These are phyloP conservation scores for Fusarium buxicola DNA, from an alignment of 2,329 filamentous ascomycete genomes.

Conservation along the genomic window DNA sequence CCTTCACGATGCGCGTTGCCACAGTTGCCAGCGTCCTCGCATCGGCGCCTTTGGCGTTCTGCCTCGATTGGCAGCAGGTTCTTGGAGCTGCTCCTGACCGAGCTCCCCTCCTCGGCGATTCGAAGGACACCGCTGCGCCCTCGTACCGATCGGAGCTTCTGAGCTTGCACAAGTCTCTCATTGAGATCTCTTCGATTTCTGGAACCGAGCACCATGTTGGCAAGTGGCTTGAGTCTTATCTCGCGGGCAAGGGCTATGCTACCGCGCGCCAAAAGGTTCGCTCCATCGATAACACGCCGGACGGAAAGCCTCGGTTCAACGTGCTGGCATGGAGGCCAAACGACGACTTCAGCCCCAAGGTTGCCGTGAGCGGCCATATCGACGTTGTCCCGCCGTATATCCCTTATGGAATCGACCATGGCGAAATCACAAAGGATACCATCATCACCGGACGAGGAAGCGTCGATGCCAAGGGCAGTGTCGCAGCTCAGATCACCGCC, in stretches of 20 bases:
- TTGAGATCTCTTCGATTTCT: slow-evolving; percentile 78
- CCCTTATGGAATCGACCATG: slow-evolving; percentile 70
- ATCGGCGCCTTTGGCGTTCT: slow-evolving; percentile 24
- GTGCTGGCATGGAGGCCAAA: slow-evolving; percentile 74
- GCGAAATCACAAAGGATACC: slow-evolving; percentile 57
- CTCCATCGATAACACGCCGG: slow-evolving; percentile 47
- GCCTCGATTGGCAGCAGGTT: slow-evolving; percentile 27
- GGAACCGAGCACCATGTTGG: slow-evolving; percentile 77
- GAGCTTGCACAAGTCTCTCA: slow-evolving; percentile 78
- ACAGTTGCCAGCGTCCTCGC: slow-evolving; percentile 21
- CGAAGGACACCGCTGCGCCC: slow-evolving; percentile 43
- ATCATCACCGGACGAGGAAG: slow-evolving; percentile 78
- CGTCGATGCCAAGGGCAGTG: slow-evolving; percentile 76
- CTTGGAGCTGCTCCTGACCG: slow-evolving; percentile 4
- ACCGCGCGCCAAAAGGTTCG: slow-evolving; percentile 57
- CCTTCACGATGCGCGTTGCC: slow-evolving; percentile 29
- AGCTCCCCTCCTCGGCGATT: slow-evolving; percentile 6
- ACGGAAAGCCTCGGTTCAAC: slow-evolving; percentile 67
- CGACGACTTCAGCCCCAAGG: slow-evolving; percentile 61
- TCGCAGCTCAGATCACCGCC: slow-evolving; percentile 81
- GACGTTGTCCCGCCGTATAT: slow-evolving; percentile 82
- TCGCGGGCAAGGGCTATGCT: slow-evolving; percentile 62
- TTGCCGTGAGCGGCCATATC: slow-evolving; percentile 84
- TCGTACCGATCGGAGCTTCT: slow-evolving; percentile 67
- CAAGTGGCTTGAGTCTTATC: slow-evolving; percentile 74